Conservation (phyloP, 768 basidiomycete genomes). For the Trichaptum fuscoviolaceum region DNA sequence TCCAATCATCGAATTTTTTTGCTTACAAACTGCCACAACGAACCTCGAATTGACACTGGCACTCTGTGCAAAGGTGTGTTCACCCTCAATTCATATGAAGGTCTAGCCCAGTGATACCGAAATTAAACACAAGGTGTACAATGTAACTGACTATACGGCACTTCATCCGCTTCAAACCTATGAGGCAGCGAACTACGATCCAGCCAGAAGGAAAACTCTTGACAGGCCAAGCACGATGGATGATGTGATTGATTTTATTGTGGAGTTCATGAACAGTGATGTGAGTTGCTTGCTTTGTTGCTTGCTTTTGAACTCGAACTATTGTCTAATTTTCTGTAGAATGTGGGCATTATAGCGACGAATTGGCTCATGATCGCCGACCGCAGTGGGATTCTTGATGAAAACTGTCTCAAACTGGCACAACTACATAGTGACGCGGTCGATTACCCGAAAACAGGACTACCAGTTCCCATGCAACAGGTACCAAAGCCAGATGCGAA, state of each 20-base stretch:
- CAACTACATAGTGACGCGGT: slow-evolving; percentile 59
- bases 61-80: background rate
- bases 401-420: slow-evolving; percentile 48
- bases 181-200: slow-evolving; percentile 43
- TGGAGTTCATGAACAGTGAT: slow-evolving; percentile 64
- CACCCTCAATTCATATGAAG: background rate
- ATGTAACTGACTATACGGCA: slow-evolving; percentile 9
- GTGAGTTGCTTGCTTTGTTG: slow-evolving; percentile 28
- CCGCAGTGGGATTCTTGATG: slow-evolving; percentile 46
- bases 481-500: slow-evolving; percentile 36
- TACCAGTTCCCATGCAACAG: slow-evolving; percentile 33
- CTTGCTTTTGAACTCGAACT: background rate
- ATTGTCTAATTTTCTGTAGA: slow-evolving; percentile 12
- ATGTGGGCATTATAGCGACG: slow-evolving; percentile 5
- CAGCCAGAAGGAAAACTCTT: slow-evolving; percentile 41
- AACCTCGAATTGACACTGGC: background rate
- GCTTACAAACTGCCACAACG: background rate
- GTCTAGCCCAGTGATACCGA: background rate
- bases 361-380: slow-evolving; percentile 9
- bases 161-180: slow-evolving; percentile 7
- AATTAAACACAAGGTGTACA: background rate
- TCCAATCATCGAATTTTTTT: background rate
- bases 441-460: slow-evolving; percentile 59
- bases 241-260: slow-evolving; percentile 66
- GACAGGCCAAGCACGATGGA: slow-evolving; percentile 47